Base-by-base conservation (phyloP, 164 flowering plant genomes). In the Piper longum region DNA sequence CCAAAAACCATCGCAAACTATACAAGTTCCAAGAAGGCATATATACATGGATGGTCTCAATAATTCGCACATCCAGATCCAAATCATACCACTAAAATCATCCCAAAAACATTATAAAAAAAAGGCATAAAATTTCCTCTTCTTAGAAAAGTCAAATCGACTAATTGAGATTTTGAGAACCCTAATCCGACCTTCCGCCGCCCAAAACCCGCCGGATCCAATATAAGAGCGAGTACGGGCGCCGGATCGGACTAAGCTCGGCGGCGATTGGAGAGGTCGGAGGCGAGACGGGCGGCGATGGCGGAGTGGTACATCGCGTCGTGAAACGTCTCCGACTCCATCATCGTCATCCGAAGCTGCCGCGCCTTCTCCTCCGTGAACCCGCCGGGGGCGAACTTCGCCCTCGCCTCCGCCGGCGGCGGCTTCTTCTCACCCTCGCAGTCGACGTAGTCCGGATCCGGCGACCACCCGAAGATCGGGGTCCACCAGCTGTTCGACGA, bases 261-360 rank as follows among this genome's bases (percentile, higher is more conserved):
- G 1, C 69, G 52, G 4, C 65, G 74, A 26, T 64, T 40, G 9
- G 85, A 69, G 72, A 81, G 69, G 54, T 87, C 91, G 4, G 95
- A 80, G 14, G 95, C 97, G 57, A 90, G 92, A 2, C 95, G 76
- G 16, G 97, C 80, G 42, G 97, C 97, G 73, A 88, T 86, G 3
- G 95, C 85, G 9, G 92, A 90, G 73, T 87, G 97, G 67, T 90
- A 90, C 97, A 90, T 90, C 56, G 64, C 70, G 61, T 90, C 97
- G 66, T 90, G 97, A 62, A 81, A 87, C 16, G 80, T 67, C 57
- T 72, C 64, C 39, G 81, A 54, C 43, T 80, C 88, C 59, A 54
- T 73, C 16, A 85, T 83, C 86, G 69, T 75, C 76, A 77, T 62
- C 62, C 97, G 74, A 36, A 90, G 82, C 77, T 71, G 82, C 74